Conservation (phyloP, 495 filamentous ascomycete species). For the Lophiotrema nucula region DNA sequence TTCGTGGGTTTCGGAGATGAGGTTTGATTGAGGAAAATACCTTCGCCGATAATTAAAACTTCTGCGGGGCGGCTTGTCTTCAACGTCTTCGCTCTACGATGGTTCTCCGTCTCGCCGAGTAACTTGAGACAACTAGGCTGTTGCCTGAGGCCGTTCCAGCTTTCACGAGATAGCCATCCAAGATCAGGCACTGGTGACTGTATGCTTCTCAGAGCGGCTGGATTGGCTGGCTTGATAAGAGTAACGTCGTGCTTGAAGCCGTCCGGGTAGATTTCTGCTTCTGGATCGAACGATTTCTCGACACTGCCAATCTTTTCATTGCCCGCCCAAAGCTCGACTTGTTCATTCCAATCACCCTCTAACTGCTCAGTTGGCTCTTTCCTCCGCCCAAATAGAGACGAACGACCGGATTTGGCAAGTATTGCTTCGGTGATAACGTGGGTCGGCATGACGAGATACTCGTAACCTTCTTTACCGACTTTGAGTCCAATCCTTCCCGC, state of each 20-base stretch:
- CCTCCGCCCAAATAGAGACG: constrained; percentile 3
- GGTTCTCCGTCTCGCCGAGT: constrained; percentile 5
- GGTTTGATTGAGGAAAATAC: constrained; percentile 19
- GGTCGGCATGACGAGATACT: constrained; percentile 16
- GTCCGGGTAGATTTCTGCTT: constrained; percentile 13
- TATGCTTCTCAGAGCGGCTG: background rate
- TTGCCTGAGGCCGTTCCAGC: constrained; percentile 16
- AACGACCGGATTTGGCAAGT: background rate
- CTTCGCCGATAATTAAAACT: constrained; percentile 21
- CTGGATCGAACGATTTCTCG: constrained; percentile 10
- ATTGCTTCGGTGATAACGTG: constrained; percentile 24
- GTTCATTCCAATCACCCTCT: constrained; percentile 17
- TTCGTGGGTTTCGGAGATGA: background rate
- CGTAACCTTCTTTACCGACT: background rate
- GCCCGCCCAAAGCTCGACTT: constrained; percentile 21
- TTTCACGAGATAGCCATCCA: constrained; percentile 11
- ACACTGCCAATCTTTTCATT: constrained; percentile 20
- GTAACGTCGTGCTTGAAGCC: constrained; percentile 19
- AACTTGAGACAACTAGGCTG: constrained; percentile 3
- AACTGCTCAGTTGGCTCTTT: background rate
- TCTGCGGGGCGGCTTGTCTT: constrained; percentile 7
- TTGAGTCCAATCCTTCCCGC: constrained; percentile 13
- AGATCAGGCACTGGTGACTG: constrained; percentile 7
- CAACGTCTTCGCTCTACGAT: constrained; percentile 7
- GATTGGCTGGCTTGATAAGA: constrained; percentile 9